Evolutionary conservation across 1,284 basidiomycete species (phyloP), one percentile per base, ranked within the genome.

Genomic region (Puccinia coronata): DNA sequence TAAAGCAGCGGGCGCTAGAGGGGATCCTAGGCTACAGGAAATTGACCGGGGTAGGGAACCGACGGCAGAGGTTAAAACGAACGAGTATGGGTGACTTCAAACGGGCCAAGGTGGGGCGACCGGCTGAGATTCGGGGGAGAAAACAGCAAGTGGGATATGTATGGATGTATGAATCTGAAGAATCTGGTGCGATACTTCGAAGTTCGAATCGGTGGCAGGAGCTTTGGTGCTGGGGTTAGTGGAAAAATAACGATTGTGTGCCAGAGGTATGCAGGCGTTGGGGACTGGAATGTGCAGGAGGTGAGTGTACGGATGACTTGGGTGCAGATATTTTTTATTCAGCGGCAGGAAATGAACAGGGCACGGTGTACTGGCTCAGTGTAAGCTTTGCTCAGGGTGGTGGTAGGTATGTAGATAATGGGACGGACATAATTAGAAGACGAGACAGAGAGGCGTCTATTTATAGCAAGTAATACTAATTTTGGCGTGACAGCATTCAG

Each of bases 211-310:
- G 43, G 43, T 47, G 43, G 43, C 8, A 47, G 43, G 43, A 47
- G 43, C 9, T 47, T 47, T 47, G 43, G 43, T 16, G 43, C 16
- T n/a, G n/a, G 43, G 16, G 16, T 47, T 8, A 8, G 43, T 8
- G 43, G 16, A 47, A 47, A 51, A 51, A 51, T 59, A 59, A 59
- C 57, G 57, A 59, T 59, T 59, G 57, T 59, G 57, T 8, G 57
- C 57, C 28, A 25, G 23, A 57, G 55, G 55, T 57, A 31, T 43
- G 43, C 6, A 43, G 57, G 57, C 28, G 28, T 59, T 18, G n/a
- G 28, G 55, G 23, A 57, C 23, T 34, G 57, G 57, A 59, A 59
- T 34, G 28, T 14, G 28, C 14, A 59, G 11, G 11, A 14, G 14
- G 57, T n/a, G 12, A 31, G 28, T 59, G 57, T 11, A 59, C 25